phyloP scores from a whole-genome alignment of 495 filamentous ascomycete genomes.

The Talaromyces adpressus region DNA sequence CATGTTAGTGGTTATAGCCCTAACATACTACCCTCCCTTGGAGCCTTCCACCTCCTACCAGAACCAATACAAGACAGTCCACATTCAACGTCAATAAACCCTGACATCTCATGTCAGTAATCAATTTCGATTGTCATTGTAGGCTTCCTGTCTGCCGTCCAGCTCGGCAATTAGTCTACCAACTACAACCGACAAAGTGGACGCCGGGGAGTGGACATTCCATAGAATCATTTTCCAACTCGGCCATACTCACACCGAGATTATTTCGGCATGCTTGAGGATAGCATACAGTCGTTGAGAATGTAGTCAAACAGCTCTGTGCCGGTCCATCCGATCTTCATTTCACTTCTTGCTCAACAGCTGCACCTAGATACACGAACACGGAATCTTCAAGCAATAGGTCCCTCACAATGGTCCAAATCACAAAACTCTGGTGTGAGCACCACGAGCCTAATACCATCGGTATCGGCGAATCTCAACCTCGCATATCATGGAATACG shows the following conservation, averaged over 20 bases:
- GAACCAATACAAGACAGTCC: too few species aligned
- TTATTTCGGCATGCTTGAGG: too few species aligned
- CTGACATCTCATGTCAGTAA: too few species aligned
- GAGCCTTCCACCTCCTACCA: too few species aligned
- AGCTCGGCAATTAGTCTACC: background rate
- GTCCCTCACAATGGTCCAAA: background rate
- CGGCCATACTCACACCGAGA: background rate
- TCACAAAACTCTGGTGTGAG: background rate
- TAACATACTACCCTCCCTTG: too few species aligned
- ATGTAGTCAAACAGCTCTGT: too few species aligned
- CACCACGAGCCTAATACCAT: slow-evolving; percentile 7
- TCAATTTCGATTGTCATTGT: too few species aligned
- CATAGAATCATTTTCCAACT: background rate
- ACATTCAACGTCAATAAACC: too few species aligned
- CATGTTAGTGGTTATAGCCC: too few species aligned
- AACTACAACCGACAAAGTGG: background rate
- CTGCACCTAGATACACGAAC: background rate
- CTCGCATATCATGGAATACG: slow-evolving; percentile 28
- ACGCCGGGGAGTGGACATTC: background rate
- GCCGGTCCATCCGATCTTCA: background rate
- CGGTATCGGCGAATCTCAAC: slow-evolving; percentile 20
- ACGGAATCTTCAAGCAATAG: background rate
- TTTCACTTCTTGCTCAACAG: background rate
- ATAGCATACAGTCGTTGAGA: too few species aligned
- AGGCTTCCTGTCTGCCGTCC: background rate